Evolutionary conservation across 2,329 filamentous ascomycete species (phyloP).

Genomic region (Fusarium duplospermum): DNA sequence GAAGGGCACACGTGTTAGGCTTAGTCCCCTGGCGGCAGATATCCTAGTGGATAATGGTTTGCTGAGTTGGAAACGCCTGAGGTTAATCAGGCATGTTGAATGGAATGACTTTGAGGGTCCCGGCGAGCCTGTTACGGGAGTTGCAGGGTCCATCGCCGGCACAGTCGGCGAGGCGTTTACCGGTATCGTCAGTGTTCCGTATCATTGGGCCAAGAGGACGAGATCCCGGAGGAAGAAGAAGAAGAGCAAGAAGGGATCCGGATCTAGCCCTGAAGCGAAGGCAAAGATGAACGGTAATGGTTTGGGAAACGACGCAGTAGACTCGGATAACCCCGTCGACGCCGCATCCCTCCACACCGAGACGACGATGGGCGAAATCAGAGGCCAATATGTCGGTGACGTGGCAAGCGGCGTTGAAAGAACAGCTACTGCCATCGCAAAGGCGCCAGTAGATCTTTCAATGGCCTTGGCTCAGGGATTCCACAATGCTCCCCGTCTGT

Average conservation of each 20-base stretch:
- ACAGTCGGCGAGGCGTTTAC: conserved; percentile 68
- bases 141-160: conserved; percentile 70
- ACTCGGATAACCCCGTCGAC: conserved; percentile 9
- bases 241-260: conserved; percentile 17
- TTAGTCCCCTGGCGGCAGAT: conserved; percentile 74
- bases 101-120: conserved; percentile 85
- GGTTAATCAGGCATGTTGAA: conserved; percentile 73
- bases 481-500: conserved; percentile 76
- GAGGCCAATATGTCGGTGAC: conserved; percentile 60
- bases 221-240: conserved; percentile 56
- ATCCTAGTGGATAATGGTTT: conserved; percentile 71
- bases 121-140: conserved; percentile 77
- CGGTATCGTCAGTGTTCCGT: conserved; percentile 74
- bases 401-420: conserved; percentile 64
- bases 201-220: conserved; percentile 68
- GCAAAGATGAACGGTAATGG: not conserved
- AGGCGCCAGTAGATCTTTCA: conserved; percentile 70
- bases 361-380: conserved; percentile 30
- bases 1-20: conserved; percentile 68
- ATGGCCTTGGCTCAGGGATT: conserved; percentile 75
- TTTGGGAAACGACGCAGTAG: not conserved
- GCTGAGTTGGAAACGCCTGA: conserved; percentile 71
- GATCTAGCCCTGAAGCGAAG: not conserved
- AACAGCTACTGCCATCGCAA: conserved; percentile 63
- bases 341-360: conserved; percentile 22